Conservation (phyloP, 2,329 filamentous ascomycete species). For the Apiospora koreana region DNA sequence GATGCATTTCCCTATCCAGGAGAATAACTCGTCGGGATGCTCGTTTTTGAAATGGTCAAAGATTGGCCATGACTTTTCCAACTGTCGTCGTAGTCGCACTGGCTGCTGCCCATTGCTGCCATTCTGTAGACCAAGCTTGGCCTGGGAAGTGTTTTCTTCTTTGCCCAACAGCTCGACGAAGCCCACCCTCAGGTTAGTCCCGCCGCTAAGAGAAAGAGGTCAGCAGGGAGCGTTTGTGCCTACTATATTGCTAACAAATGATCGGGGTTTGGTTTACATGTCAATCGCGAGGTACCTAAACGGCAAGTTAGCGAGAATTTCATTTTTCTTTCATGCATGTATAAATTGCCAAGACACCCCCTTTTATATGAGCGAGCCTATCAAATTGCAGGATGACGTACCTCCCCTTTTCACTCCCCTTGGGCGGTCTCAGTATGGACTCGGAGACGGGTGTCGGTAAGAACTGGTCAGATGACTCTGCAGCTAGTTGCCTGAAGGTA, state of each 20-base stretch:
- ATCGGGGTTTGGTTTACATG: constrained; percentile 51
- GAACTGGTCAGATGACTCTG: constrained; percentile 56
- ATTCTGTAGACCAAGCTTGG: neutral
- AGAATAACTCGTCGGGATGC: constrained; percentile 73
- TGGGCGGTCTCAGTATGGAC: constrained; percentile 53
- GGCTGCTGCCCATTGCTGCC: constrained; percentile 18
- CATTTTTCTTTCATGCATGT: neutral
- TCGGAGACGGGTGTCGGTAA: constrained; percentile 63
- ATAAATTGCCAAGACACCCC: neutral
- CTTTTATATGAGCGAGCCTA: neutral
- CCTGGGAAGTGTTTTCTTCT: constrained; percentile 17
- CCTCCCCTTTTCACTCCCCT: constrained; percentile 46
- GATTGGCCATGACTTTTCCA: constrained; percentile 76
- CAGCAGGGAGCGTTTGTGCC: neutral
- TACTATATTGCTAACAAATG: neutral
- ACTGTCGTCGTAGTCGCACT: constrained; percentile 54
- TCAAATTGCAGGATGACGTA: constrained; percentile 33
- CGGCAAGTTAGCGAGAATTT: constrained; percentile 17
- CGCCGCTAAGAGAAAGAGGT: constrained; percentile 49
- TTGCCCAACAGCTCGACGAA: constrained; percentile 62
- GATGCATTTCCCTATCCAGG: constrained; percentile 80
- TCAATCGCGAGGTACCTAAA: constrained; percentile 63
- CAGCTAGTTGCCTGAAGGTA: constrained; percentile 52
- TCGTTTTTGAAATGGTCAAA: constrained; percentile 72
- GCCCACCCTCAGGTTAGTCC: constrained; percentile 68